Evolutionary conservation across 768 basidiomycete genomes (phyloP).

Genomic region (Pleurotus pulmonarius): DNA sequence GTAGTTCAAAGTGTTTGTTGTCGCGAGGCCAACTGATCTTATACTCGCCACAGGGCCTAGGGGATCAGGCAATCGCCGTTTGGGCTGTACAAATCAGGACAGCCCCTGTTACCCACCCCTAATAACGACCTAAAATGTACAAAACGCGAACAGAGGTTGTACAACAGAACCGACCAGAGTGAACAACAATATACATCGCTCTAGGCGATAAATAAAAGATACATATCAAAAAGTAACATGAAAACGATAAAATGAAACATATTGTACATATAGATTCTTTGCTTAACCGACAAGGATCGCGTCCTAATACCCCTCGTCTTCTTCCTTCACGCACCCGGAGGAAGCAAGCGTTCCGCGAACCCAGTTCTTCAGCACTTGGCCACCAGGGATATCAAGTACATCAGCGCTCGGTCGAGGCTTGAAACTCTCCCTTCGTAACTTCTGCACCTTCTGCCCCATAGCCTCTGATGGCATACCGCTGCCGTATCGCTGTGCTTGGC

Average conservation of each 20-base stretch:
- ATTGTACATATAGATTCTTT: constrained; percentile 9
- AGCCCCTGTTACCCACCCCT: background rate
- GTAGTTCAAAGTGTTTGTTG: background rate
- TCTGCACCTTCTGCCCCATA: constrained; percentile 42
- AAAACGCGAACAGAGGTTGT: background rate
- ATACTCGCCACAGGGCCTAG: constrained; percentile 1
- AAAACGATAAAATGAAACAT: constrained; percentile 1
- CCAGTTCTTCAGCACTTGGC: constrained; percentile 19
- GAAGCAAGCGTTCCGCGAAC: constrained; percentile 17
- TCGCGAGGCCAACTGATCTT: constrained; percentile 2
- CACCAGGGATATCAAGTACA: constrained; percentile 10
- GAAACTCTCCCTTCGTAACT: constrained; percentile 74
- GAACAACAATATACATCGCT: background rate
- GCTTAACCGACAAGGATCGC: background rate
- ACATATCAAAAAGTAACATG: background rate
- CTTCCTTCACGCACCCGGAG: constrained; percentile 39
- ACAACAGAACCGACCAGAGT: background rate
- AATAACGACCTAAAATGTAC: background rate
- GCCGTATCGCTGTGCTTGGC: constrained; percentile 10
- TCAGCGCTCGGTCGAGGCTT: constrained; percentile 78
- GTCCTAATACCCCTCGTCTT: constrained; percentile 29
- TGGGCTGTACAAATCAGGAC: background rate
- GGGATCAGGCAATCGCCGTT: constrained; percentile 8
- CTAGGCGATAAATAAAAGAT: background rate
- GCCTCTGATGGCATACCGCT: constrained; percentile 16